Base-by-base conservation (phyloP, 1,139 yeast species). In the Debaryomyces robertsiae region DNA sequence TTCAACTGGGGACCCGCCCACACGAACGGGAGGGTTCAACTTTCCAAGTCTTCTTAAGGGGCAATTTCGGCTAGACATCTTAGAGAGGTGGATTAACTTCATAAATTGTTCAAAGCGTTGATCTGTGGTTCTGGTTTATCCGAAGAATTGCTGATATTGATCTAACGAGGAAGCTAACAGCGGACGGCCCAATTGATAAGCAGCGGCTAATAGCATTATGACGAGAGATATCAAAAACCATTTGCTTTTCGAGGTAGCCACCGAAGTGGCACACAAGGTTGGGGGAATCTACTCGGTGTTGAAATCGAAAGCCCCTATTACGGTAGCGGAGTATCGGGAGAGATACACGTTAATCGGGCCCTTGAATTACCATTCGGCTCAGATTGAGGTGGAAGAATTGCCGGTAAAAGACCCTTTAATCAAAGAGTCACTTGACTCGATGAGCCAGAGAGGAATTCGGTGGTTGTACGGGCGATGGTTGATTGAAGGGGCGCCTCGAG, bases 211-310 rank as follows among this genome's bases (percentile, higher is more conserved):
- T 22, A 19, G 18, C 10, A 40, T 18, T 29, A 84, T 84, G 91
- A 69, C 84, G 27, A 79, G 93, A 69, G 89, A 84, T 64, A 76
- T 84, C 49, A 80, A 84, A 54, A 85, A 88, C 63, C 97, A 90
- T 60, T 73, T 90, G 44, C 77, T 93, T 40, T 90, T 93, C 58
- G 98, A 93, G 68, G 87, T 89, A 41, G 95, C 98, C 49, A 93
- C 98, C 3, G 98, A 93, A 64, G 98, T 93, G 38, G 98, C 98
- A 56, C 91, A 93, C 72, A 79, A 95, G 55, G 98, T 93, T 22
- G 98, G 98, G 40, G 98, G 98, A 38, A 93, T 93, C 62, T 93
- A 93, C 69, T 90, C 98, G 22, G 98, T 93, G 43, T 77, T 93
- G 60, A 93, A 93, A 64, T 88, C 96, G 19, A 93, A 93, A 67